Percentiles rank a stretch among this genome's conserved stretches.
Evolutionary conservation across 306 rosid species (phyloP).

Genomic region (Quercus berberidifolia): DNA sequence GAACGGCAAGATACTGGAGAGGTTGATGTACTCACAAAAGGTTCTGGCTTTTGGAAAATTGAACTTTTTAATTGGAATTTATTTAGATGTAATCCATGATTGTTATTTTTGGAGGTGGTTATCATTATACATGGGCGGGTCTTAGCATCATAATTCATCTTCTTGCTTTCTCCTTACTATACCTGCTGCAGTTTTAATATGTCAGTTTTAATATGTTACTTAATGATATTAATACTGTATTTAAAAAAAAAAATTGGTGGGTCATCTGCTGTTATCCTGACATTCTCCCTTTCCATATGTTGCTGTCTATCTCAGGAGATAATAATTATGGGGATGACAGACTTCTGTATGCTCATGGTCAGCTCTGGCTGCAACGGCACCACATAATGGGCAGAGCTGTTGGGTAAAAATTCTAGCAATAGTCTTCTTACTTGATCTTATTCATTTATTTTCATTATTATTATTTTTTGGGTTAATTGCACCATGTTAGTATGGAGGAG

Average conservation of each 20-base stretch:
- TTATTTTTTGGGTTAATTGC: not conserved
- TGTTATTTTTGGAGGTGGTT: not conserved
- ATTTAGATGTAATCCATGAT: not conserved
- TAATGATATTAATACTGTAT: not conserved
- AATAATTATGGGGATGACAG: slow-evolving; percentile 88
- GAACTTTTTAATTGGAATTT: not conserved
- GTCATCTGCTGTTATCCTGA: not conserved
- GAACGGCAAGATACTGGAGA: slow-evolving; percentile 75
- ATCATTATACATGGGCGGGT: not conserved
- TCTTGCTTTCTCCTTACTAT: slow-evolving; percentile 1
- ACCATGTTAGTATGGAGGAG: not conserved
- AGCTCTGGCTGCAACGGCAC: slow-evolving; percentile 86
- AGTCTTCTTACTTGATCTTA: not conserved
- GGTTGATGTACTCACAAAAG: slow-evolving; percentile 92
- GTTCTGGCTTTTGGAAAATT: slow-evolving; percentile 30
- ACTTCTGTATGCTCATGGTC: slow-evolving; percentile 87
- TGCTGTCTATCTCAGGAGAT: slow-evolving; percentile 59
- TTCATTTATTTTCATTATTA: not conserved
- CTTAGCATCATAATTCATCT: not conserved
- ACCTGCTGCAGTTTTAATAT: not conserved
- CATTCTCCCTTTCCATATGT: not conserved
- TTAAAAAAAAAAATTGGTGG: not conserved
- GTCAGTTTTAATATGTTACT: not conserved
- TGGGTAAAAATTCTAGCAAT: slow-evolving; percentile 45
- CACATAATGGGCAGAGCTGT: slow-evolving; percentile 98